Base-by-base conservation (phyloP, 176 grass and related monocot genomes). In the Oryza coarctata region DNA sequence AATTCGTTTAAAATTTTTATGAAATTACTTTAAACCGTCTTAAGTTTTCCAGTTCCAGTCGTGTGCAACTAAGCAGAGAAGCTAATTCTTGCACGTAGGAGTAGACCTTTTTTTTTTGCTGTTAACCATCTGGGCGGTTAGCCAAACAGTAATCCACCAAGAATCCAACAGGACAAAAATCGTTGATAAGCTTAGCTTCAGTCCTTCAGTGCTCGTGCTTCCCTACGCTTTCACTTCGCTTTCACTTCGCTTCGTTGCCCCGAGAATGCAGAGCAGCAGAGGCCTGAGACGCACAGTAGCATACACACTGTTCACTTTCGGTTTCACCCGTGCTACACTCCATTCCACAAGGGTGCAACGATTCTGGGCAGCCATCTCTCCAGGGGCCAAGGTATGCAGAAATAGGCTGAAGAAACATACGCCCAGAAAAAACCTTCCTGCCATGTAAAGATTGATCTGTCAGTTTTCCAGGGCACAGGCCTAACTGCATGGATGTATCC, bases 361-460 rank as follows among this genome's bases (percentile, higher is more conserved):
- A 35, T 35, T 27, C 70, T 49, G 26, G 9, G 49, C 28, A 13
- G 39, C 74, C 38, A 20, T 44, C 61, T 30, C 25, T 71, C 35
- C 36, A 73, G 45, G 29, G 0, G 18, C 25, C 12, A 58, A 29
- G 45, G 3, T 9, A 9, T 25, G 45, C 50, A 32, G 18, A 58
- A n/a, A 58, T 58, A 55, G 58, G 61, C 72, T 84, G 63, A 77
- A 73, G 80, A 78, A 82, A 78, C 80, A 41, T 73, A 63, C 43
- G 23, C 40, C 65, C 73, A 70, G 66, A 65, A 83, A 83, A 41
- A 60, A 43, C 68, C 58, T 12, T 78, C 34, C 68, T 68, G 86
- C 32, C 58, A 78, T 63, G 45, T 50, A 25, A 77, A 71, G 73
- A 83, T 65, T 32, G 73, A 87, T 68, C 73, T 25, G 80, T 78